phyloP scores from a whole-genome alignment of 148 eudicot genomes.

The Rhododendron simsii region DNA sequence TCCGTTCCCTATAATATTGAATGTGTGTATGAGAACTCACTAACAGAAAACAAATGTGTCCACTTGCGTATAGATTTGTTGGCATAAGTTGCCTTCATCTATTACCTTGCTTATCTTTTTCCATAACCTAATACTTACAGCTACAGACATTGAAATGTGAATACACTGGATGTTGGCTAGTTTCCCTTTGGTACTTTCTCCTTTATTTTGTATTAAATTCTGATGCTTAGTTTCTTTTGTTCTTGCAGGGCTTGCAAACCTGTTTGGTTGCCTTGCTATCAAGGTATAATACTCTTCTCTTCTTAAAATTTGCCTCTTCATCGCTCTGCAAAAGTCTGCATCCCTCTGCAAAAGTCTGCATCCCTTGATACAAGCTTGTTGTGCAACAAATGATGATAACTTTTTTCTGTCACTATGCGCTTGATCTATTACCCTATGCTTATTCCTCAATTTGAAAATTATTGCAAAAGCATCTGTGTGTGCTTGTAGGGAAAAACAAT shows the following conservation, averaged over 20 bases:
- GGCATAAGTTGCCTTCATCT: neutral
- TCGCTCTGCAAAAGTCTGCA: neutral
- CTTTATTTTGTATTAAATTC: neutral
- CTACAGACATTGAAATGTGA: neutral
- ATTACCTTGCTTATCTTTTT: neutral
- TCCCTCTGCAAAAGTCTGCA: neutral
- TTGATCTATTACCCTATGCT: neutral
- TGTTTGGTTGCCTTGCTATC: conserved; percentile 70
- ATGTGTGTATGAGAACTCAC: neutral
- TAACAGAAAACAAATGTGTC: neutral
- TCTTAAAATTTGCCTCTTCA: neutral
- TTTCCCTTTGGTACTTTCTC: neutral
- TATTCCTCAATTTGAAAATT: neutral
- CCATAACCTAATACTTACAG: neutral
- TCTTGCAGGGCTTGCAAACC: conserved; percentile 66
- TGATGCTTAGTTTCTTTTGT: conserved; percentile 10
- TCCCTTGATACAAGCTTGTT: neutral
- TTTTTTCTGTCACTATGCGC: conserved; percentile 1
- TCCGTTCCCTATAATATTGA: neutral
- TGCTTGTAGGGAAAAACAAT: neutral
- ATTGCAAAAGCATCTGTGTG: neutral
- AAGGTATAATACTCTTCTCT: conserved; percentile 36
- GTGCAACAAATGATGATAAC: neutral
- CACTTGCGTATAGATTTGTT: neutral
- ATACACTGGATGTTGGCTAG: neutral